phyloP scores from a whole-genome alignment of 139 green algal genomes.

The Haematococcus sp. region DNA sequence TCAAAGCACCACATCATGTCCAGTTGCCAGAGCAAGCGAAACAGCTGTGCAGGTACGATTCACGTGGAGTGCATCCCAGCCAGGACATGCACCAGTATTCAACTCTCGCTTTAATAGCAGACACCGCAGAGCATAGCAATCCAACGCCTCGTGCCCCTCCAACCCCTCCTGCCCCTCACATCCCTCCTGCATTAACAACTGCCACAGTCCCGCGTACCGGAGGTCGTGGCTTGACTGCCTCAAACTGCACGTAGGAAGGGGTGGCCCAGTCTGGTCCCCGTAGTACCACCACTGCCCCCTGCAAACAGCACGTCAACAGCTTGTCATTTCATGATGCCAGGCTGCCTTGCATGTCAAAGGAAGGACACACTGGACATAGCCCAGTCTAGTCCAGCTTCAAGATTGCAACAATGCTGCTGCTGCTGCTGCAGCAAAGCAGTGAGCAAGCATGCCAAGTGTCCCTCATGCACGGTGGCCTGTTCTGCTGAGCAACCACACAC shows the following conservation, averaged over 20 bases:
- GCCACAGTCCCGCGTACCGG: too few relatives aligned
- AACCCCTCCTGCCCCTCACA: too few relatives aligned
- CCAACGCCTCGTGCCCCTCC: too few relatives aligned
- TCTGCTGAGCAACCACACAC: too few relatives aligned
- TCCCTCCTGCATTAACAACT: too few relatives aligned
- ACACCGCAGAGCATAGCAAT: background rate
- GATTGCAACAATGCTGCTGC: background rate
- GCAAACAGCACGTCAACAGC: background rate
- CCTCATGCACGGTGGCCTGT: too few relatives aligned
- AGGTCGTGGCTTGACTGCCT: slow-evolving; percentile 58
- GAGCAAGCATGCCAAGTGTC: too few relatives aligned
- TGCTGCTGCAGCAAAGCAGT: background rate
- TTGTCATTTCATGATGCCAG: background rate
- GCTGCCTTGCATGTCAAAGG: background rate
- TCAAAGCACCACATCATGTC: too few relatives aligned
- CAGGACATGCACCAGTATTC: background rate
- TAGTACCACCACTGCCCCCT: slow-evolving; percentile 71
- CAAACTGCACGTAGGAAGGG: slow-evolving; percentile 58
- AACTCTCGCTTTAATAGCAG: background rate
- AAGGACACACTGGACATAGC: background rate
- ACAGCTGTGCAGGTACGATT: background rate
- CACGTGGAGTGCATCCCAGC: background rate
- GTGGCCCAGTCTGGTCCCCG: slow-evolving; percentile 43
- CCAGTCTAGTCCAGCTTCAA: background rate
- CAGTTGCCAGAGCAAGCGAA: too few relatives aligned